Conservation (phyloP, 2,329 filamentous ascomycete species). For the Endoconidiophora laricicola region DNA sequence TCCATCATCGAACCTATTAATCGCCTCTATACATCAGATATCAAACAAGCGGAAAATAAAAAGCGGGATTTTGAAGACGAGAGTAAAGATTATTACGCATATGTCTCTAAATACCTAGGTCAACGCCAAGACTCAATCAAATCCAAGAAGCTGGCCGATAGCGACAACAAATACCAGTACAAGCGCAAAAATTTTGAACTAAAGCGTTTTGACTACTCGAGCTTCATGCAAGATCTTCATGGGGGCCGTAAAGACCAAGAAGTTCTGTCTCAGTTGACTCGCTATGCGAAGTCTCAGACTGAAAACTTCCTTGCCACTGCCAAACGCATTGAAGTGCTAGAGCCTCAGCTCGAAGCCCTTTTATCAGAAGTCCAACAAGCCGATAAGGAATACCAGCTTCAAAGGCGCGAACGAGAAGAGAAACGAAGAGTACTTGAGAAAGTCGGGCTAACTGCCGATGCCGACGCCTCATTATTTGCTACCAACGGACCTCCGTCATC, state of each 20-base stretch:
- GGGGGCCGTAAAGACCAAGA: conserved; percentile 98
- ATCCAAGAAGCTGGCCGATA: conserved; percentile 89
- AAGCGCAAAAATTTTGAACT: conserved; percentile 92
- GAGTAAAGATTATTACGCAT: conserved; percentile 95
- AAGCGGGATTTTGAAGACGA: conserved; percentile 98
- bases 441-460: conserved; percentile 25
- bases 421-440: conserved; percentile 83
- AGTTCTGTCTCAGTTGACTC: conserved; percentile 83
- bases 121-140: conserved; percentile 91
- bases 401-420: conserved; percentile 87
- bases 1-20: conserved; percentile 88
- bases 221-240: conserved; percentile 98
- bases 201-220: conserved; percentile 96
- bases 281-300: conserved; percentile 82
- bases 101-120: conserved; percentile 87
- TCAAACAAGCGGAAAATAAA: conserved; percentile 93
- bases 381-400: conserved; percentile 93
- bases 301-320: conserved; percentile 66
- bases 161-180: conserved; percentile 87
- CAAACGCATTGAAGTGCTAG: conserved; percentile 70
- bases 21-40: conserved; percentile 85
- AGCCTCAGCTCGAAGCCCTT: conserved; percentile 80
- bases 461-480: not conserved
- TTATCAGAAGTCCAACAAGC: conserved; percentile 79
- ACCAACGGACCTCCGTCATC: conserved; percentile 48